These are phyloP conservation scores for Sordariomycetes sp. DNA, from an alignment of 2,329 filamentous ascomycete genomes.

Conservation along the genomic window DNA sequence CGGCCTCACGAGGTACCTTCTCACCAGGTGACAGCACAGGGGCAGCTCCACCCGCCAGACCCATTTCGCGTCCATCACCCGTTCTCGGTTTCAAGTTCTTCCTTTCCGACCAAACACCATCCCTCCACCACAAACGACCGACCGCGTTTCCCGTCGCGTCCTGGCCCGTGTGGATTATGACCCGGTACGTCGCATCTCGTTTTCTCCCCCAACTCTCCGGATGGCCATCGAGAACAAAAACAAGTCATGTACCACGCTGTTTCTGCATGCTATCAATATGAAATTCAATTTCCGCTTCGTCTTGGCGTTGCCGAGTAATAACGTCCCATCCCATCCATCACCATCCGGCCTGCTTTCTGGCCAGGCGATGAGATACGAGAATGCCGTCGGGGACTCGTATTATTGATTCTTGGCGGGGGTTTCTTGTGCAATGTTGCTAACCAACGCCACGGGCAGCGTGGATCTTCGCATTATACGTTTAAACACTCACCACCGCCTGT, in stretches of 20 bases:
- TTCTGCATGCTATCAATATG: background rate
- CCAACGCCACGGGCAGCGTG: background rate
- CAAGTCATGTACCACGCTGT: background rate
- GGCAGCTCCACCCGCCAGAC: background rate
- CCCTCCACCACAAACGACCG: background rate
- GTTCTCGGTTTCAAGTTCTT: conserved; percentile 5
- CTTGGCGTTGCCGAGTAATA: background rate
- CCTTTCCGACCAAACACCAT: conserved; percentile 6
- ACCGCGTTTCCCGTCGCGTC: background rate
- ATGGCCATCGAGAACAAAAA: background rate
- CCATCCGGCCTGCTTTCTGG: background rate
- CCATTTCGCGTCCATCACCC: background rate
- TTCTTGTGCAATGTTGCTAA: background rate
- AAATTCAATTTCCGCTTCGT: background rate
- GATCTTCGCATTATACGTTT: background rate
- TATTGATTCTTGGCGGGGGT: background rate
- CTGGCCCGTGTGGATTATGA: background rate
- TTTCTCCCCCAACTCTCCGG: background rate
- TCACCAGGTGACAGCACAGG: background rate
- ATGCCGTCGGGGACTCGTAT: background rate
- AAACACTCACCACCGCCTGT: background rate
- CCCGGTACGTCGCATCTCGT: background rate
- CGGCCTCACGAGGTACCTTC: background rate
- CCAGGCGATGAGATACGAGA: background rate
- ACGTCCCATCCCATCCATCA: no score